Percentiles rank a stretch among this genome's conserved stretches.
Evolutionary conservation across 1,284 basidiomycete genomes (phyloP).

Genomic region (Garcileccinum viscosum): DNA sequence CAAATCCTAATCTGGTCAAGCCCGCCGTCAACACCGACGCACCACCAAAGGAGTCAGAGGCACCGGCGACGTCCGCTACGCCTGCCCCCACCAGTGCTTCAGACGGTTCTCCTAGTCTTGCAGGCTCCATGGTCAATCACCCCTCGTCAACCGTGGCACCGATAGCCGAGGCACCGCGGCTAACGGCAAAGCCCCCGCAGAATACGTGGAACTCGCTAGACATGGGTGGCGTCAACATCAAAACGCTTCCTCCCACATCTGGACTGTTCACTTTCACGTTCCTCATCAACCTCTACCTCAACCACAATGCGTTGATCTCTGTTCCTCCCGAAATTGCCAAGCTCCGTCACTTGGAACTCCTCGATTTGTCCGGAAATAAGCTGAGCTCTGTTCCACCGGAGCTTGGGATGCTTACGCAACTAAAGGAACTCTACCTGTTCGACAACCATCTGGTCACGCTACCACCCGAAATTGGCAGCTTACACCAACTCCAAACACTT

Average conservation of each 20-base stretch:
- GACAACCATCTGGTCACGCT: conserved; percentile 91
- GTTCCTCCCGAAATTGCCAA: conserved; percentile 87
- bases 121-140: conserved; percentile 57
- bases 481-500: conserved; percentile 92
- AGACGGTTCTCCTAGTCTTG: conserved; percentile 43
- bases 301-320: conserved; percentile 88
- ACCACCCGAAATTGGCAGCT: conserved; percentile 86
- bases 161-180: conserved; percentile 65
- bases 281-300: conserved; percentile 95
- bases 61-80: conserved; percentile 32
- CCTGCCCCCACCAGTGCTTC: conserved; percentile 48
- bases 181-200: conserved; percentile 63
- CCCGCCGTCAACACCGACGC: conserved; percentile 45
- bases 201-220: conserved; percentile 92
- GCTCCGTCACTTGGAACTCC: conserved; percentile 85
- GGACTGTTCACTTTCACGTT: conserved; percentile 92
- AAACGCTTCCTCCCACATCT: conserved; percentile 84
- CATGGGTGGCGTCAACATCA: conserved; percentile 94
- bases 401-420: conserved; percentile 87
- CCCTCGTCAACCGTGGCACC: conserved; percentile 78
- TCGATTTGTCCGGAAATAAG: conserved; percentile 93
- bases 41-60: conserved; percentile 34
- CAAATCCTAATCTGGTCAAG: conserved; percentile 76
- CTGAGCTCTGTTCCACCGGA: conserved; percentile 84
- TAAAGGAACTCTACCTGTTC: conserved; percentile 94